These are phyloP conservation scores for Roridomyces roridus DNA, from an alignment of 768 basidiomycete species.

Conservation along the genomic window DNA sequence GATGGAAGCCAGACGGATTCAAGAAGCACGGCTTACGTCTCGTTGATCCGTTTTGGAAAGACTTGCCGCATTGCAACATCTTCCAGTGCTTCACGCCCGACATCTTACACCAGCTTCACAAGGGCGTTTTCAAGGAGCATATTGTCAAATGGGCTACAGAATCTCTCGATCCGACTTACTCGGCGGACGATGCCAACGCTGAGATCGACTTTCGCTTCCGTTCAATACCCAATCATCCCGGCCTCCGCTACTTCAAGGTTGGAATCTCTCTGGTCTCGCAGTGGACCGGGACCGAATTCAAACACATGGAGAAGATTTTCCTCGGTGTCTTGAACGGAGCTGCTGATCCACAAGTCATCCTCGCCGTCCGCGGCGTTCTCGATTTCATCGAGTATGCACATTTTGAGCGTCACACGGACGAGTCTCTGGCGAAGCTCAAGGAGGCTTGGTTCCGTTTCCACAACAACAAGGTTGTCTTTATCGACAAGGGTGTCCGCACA, in stretches of 20 bases:
- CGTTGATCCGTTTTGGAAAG: slow-evolving; percentile 44
- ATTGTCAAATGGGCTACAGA: slow-evolving; percentile 40
- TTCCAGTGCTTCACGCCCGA: slow-evolving; percentile 48
- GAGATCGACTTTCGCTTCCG: slow-evolving; percentile 44
- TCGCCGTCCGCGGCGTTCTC: slow-evolving; percentile 27
- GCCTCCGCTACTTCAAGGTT: slow-evolving; percentile 38
- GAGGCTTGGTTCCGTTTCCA: slow-evolving; percentile 31
- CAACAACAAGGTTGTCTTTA: slow-evolving; percentile 33
- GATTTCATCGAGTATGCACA: slow-evolving; percentile 39
- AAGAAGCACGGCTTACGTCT: slow-evolving; percentile 18
- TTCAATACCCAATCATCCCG: slow-evolving; percentile 34
- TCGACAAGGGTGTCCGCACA: slow-evolving; percentile 22
- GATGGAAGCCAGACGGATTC: slow-evolving; percentile 17
- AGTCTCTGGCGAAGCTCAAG: slow-evolving; percentile 29
- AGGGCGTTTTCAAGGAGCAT: slow-evolving; percentile 56
- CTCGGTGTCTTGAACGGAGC: slow-evolving; percentile 31
- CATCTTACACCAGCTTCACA: slow-evolving; percentile 55
- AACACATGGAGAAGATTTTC: slow-evolving; percentile 36
- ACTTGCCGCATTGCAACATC: slow-evolving; percentile 44
- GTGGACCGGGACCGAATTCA: slow-evolving; percentile 43
- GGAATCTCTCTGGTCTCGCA: slow-evolving; percentile 41
- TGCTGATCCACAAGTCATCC: slow-evolving; percentile 16
- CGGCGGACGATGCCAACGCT: slow-evolving; percentile 9
- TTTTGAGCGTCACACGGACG: slow-evolving; percentile 27
- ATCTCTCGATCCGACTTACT: slow-evolving; percentile 5